Base-by-base conservation (phyloP, 306 rosid genomes). In the Ormosia semicastrata region DNA sequence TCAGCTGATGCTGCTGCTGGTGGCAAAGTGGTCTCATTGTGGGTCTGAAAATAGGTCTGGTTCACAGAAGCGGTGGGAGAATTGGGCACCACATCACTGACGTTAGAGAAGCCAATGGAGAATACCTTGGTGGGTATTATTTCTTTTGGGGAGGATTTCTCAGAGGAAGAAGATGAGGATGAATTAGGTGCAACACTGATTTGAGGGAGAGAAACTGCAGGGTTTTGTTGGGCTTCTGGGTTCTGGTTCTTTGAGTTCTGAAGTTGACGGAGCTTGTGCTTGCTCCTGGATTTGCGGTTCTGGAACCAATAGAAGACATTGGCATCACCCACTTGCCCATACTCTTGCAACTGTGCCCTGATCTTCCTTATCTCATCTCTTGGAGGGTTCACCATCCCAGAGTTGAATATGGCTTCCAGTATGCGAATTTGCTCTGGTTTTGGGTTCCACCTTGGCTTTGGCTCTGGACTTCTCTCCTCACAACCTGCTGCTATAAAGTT, bases 291-390 rank as follows among this genome's bases (percentile, higher is more conserved):
- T 82, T 95, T 95, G 8, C 99, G 77, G 89, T 95, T 95, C 82
- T 95, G 99, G 76, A 95, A 95, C 99, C 99, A 95, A 71, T 95
- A 95, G 82, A 95, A 93, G 17, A 95, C 99, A 64, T 93, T 95
- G 49, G 99, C 99, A 78, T 95, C 99, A 43, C 99, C 99, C 0
- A 95, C 99, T 83, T 93, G 99, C 0, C 99, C 99, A 83, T 89
- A 95, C 84, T 93, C 96, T 66, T 95, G 98, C 24, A 95, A 81
- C 79, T 93, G 98, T 44, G 94, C 92, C 69, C 98, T 87, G 53
- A 95, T 95, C 87, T 92, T 92, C 72, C 99, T 83, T 39, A 95
- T 95, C 84, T 95, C 99, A 11, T 95, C 98, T 49, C 99, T 89
- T 0, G 99, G 97, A 29, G 99, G 99, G 54, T 95, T 95, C 86